Percentiles rank a stretch among this genome's conserved stretches.
Evolutionary conservation across 148 eudicot genomes (phyloP).

Genomic region (Talinum fruticosum): DNA sequence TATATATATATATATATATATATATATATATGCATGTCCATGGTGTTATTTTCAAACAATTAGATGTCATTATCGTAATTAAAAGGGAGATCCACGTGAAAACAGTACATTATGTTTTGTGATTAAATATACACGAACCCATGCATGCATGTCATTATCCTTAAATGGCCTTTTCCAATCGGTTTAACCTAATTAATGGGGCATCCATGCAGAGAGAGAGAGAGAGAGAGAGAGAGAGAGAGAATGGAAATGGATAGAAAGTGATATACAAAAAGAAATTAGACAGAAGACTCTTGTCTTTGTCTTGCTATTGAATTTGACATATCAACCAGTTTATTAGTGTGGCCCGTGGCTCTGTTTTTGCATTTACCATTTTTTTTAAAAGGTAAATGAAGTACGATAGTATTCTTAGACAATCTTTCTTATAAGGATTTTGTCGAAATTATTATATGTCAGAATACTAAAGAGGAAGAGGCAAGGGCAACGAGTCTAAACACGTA

Average conservation of each 20-base stretch:
- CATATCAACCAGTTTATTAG: not conserved
- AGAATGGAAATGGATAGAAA: not conserved
- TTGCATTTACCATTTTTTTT: no score
- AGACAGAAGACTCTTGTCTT: not conserved
- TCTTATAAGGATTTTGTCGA: no score
- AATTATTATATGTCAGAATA: no score
- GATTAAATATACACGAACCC: not conserved
- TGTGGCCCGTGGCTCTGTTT: not conserved
- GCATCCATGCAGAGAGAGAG: constrained; percentile 12
- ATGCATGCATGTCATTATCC: constrained; percentile 1
- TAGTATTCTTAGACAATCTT: no score
- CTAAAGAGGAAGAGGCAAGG: no score
- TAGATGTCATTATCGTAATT: not conserved
- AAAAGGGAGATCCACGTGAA: constrained; percentile 18
- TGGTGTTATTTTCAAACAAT: not conserved
- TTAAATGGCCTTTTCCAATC: not conserved
- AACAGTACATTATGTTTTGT: constrained; percentile 12
- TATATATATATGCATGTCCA: not conserved
- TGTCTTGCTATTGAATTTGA: not conserved
- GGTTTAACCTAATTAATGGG: constrained; percentile 8
- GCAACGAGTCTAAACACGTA: no score
- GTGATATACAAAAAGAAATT: not conserved
- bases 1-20: no score
- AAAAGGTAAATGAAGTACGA: no score
- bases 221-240: not conserved